Evolutionary conservation across 352 stramenopile genomes (phyloP).

Genomic region (Globisporangium spiculum): DNA sequence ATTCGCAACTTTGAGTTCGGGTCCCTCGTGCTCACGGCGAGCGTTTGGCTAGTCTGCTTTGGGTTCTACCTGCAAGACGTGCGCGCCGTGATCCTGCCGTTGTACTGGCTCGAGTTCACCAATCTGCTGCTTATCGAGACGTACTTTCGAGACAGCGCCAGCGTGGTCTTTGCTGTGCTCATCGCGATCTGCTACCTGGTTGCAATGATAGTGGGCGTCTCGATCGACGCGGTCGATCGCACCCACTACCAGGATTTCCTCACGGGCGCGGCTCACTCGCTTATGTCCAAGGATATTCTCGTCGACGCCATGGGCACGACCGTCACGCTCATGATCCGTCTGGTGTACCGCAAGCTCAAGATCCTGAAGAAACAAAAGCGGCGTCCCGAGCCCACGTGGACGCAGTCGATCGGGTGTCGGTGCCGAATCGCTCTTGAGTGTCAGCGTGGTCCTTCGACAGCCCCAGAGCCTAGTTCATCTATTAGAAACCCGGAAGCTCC

Average conservation of each 20-base stretch:
- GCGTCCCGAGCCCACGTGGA: background rate
- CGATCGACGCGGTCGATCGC: slow-evolving; percentile 3
- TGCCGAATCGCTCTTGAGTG: slow-evolving; percentile 10
- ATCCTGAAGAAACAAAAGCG: background rate
- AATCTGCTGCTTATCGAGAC: slow-evolving; percentile 14
- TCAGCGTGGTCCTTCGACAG: too few species aligned
- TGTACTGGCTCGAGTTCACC: slow-evolving; percentile 15
- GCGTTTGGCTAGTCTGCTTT: slow-evolving; percentile 9
- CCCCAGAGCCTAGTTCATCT: background rate
- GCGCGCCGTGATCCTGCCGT: slow-evolving; percentile 6
- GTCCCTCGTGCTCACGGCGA: slow-evolving; percentile 7
- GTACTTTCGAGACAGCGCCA: slow-evolving; percentile 6
- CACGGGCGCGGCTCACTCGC: background rate
- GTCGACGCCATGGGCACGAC: slow-evolving; percentile 15
- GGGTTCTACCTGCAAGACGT: slow-evolving; percentile 3
- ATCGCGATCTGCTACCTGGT: slow-evolving; percentile 10
- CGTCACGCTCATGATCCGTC: slow-evolving; percentile 9
- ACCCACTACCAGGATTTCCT: background rate
- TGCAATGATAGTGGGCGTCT: background rate
- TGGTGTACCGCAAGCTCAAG: slow-evolving; percentile 12
- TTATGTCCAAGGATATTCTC: slow-evolving; percentile 14
- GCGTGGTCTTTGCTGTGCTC: background rate
- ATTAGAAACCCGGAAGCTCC: background rate
- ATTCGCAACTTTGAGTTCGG: slow-evolving; percentile 15
- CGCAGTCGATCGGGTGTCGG: slow-evolving; percentile 13